A percentile compares a stretch with the other conserved stretches of the same genome.
Evolutionary conservation across 2,329 filamentous ascomycete genomes (phyloP).

Genomic region (Claviceps sp.): DNA sequence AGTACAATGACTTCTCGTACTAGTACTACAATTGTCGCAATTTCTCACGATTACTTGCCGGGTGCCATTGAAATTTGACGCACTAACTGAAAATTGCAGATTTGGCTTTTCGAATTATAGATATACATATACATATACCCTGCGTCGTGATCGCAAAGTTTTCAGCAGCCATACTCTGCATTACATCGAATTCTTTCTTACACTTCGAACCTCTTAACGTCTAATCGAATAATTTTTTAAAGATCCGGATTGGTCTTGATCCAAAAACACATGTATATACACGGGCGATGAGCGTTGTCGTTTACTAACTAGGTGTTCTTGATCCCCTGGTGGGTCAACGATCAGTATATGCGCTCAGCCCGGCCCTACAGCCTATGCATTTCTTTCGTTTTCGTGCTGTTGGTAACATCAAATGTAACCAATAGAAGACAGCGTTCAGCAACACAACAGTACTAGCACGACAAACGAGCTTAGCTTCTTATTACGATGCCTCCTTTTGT

Average conservation of each 20-base stretch:
- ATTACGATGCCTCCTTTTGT: too few relatives aligned
- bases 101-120: conserved; percentile 33
- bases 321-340: background rate
- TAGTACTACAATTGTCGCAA: background rate
- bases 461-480: too few relatives aligned
- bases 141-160: conserved; percentile 7
- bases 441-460: too few relatives aligned
- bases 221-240: conserved; percentile 10
- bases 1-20: background rate
- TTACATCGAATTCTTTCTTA: too few relatives aligned
- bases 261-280: background rate
- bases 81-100: conserved; percentile 23
- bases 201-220: background rate
- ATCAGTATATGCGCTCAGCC: background rate
- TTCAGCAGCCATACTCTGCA: background rate
- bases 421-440: too few relatives aligned
- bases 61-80: background rate
- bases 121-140: conserved; percentile 12
- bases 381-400: too few relatives aligned
- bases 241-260: background rate
- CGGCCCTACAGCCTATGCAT: background rate
- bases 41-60: background rate
- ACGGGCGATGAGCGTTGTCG: background rate
- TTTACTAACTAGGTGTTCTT: background rate
- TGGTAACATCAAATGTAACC: too few relatives aligned